Evolutionary conservation across 2,329 filamentous ascomycete species (phyloP), one percentile per base, ranked within the genome.

Genomic region (Aspergillus pseudoterreus): DNA sequence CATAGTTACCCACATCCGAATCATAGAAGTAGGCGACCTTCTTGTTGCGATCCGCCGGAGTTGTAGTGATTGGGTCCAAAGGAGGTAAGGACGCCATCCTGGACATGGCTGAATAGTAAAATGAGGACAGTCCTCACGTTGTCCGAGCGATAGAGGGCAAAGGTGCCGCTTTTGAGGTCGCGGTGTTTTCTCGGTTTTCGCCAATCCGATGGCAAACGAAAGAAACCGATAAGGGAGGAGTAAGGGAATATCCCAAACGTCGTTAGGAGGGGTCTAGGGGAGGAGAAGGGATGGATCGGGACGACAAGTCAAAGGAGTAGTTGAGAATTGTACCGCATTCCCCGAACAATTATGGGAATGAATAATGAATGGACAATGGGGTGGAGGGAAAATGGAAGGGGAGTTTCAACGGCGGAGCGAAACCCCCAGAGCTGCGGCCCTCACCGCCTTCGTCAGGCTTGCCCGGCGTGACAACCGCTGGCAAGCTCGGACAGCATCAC

Each of bases 11-110:
- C 68, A 97, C 94, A 75, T 97, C 92, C 3, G 90, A 95, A 69
- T 97, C 92, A 80, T 97, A 97, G 73, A 97, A 97, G 76, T 97
- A 97, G 50, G 92, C 92, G 52, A 97, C 90, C 68, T 92, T 90
- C 75, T 94, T 95, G 69, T 82, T 81, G 61, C 77, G 68, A 57
- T 73, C 75, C 43, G 75, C 66, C 48, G 77, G 77, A 69, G 81
- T 80, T 22, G 71, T 61, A 52, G 72, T 75, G 57, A 73, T 74
- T 59, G 74, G 70, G 66, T 82, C 83, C 58, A 83, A 72, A 53
- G 77, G 82, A 60, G 73, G 78, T 65, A 74, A 76, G 43, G 75
- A 71, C 57, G 79, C 72, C 80, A 83, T 83, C 38, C 52, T 70
- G 58, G 43, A 53, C 14, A 47, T 33, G 17, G 39, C 12, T 45